Evolutionary conservation across 2,329 filamentous ascomycete species (phyloP), one percentile per base, ranked within the genome.

Genomic region (Xylariomycetidae sp.): DNA sequence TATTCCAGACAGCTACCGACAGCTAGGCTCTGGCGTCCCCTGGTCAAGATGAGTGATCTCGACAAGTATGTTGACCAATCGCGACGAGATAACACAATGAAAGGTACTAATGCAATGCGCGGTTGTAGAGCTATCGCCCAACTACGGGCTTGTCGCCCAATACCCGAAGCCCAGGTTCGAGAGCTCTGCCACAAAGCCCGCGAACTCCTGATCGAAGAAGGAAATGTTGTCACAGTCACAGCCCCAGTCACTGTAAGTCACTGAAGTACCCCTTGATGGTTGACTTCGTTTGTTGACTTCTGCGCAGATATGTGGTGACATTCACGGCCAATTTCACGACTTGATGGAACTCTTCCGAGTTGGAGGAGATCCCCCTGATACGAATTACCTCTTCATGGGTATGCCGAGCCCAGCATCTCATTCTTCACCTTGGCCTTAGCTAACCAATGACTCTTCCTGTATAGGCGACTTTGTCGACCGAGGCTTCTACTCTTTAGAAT

Each of bases 341-440:
- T 65, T 96, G 51, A 96, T 96, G 90, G 90, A 96, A 62, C 77
- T 96, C 5, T 96, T 96, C 58, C 79, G 88, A 33, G 89, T 96
- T 4, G 89, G 89, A 41, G 89, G 89, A 44, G 88, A 95, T 58
- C 87, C 94, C 4, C 89, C 89, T 25, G 90, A 96, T 55, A 96
- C 89, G 19, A 95, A 94, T 57, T 96, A 96, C 61, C 77, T 96
- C 4, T 96, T 96, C 66, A 95, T 96, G 88, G 89, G 83, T 86
- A 70, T 28, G 63, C 14, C 16, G 12, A 28, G n/a, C 27, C 11
- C 28, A 16, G 28, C 16, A 4, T 13, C 9, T 14, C 8, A 23
- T 23, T n/a, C 8, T 23, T 8, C n/a, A 23, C 20, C 20, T 23
- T 23, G 8, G 20, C 10, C 33, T 36, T 18, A 17, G 42, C 50